phyloP scores from a whole-genome alignment of 331 rosid species.

The Quercus phellos region DNA sequence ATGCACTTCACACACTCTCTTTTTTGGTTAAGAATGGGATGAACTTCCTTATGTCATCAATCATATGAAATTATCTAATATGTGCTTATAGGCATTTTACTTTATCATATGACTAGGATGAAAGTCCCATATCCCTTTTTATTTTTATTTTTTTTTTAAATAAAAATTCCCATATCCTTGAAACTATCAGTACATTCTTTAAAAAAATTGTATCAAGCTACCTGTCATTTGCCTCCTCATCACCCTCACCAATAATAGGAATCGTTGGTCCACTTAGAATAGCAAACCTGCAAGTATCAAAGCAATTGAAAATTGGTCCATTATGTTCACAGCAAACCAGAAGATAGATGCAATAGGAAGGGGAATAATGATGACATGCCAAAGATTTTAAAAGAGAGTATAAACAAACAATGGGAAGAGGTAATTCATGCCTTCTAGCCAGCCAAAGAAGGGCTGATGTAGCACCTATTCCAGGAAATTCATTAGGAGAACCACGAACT shows the following conservation, averaged over 20 bases:
- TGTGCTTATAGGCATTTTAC: not conserved
- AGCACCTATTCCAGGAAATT: constrained; percentile 93
- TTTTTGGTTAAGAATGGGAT: not conserved
- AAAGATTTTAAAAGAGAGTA: constrained; percentile 17
- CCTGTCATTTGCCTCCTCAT: constrained; percentile 95
- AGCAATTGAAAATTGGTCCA: constrained; percentile 32
- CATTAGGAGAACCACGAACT: constrained; percentile 99
- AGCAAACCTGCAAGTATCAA: constrained; percentile 69
- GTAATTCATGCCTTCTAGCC: constrained; percentile 63
- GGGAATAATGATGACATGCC: not conserved
- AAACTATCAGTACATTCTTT: not conserved
- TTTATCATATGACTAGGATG: constrained; percentile 5
- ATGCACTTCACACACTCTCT: not conserved
- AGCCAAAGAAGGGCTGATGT: constrained; percentile 98
- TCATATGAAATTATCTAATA: not conserved
- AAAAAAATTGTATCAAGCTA: constrained; percentile 25
- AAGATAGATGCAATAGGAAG: not conserved
- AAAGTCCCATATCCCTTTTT: constrained; percentile 5
- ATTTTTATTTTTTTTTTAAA: too few species aligned
- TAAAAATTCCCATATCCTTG: constrained; percentile 11
- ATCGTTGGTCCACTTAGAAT: constrained; percentile 94
- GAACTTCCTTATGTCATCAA: not conserved
- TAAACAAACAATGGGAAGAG: constrained; percentile 12
- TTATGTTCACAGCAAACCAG: constrained; percentile 16
- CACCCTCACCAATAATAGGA: constrained; percentile 96